Percentiles rank a stretch among this genome's conserved stretches.
Evolutionary conservation across 495 filamentous ascomycete genomes (phyloP).

Genomic region (Peziza echinospora): DNA sequence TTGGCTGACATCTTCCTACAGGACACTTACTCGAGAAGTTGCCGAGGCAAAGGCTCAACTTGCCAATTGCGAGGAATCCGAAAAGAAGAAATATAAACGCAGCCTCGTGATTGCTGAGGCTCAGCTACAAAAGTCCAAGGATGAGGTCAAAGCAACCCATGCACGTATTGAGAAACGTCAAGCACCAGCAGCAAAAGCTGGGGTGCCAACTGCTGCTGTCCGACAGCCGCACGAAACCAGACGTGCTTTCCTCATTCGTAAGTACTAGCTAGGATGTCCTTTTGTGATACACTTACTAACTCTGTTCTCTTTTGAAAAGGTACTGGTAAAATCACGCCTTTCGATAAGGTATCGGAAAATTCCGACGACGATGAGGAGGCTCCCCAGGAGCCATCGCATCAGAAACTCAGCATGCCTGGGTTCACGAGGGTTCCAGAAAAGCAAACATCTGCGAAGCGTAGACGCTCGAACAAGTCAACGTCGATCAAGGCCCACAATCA

Average conservation of each 20-base stretch:
- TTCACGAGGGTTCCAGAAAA: constrained; percentile 31
- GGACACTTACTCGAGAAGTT: too few species aligned
- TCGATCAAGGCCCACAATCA: background rate
- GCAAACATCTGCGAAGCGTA: background rate
- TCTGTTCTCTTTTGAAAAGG: constrained; percentile 4
- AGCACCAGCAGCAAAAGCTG: too few species aligned
- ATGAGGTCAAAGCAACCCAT: too few species aligned
- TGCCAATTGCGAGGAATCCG: too few species aligned
- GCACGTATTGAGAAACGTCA: too few species aligned
- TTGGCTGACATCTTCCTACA: too few species aligned
- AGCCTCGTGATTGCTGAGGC: too few species aligned
- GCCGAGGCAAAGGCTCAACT: too few species aligned
- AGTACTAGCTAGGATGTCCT: constrained; percentile 2
- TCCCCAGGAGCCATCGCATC: constrained; percentile 27
- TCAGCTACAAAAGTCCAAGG: too few species aligned
- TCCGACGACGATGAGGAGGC: constrained; percentile 27
- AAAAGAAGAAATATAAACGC: too few species aligned
- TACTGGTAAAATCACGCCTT: constrained; percentile 93
- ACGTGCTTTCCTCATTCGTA: constrained; percentile 68
- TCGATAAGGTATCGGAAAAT: constrained; percentile 39
- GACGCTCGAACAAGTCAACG: background rate
- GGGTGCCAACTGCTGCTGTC: too few species aligned
- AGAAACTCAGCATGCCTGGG: constrained; percentile 58
- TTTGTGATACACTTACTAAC: background rate
- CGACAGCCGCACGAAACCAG: constrained; percentile 61